Base-by-base conservation (phyloP, 345 rosid genomes). In the Microthlaspi erraticum region DNA sequence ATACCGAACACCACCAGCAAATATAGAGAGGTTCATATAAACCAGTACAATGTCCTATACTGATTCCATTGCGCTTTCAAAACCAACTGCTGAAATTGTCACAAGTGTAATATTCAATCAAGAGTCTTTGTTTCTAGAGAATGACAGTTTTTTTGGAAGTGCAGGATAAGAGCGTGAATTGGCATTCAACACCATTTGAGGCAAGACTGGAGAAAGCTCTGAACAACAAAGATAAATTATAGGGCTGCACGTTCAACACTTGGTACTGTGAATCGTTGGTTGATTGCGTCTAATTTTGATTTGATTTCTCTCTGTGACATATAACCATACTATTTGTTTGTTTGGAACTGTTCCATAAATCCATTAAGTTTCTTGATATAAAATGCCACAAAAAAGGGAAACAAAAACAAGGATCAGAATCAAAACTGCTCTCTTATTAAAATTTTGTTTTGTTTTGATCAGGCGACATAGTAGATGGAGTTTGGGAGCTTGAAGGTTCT, bases 141-240 rank as follows among this genome's bases (percentile, higher is more conserved):
- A 88, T 89, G 91, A 96, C 81, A 79, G 33, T 49, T 34, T 3
- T 71, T 34, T 3, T 73, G 66, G 55, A 29, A 60, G 7, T 85
- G 92, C 93, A 91, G 98, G 99, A 94, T 64, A 91, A 80, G 79
- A 87, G 72, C 55, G 98, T 91, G 75, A 88, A 86, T 44, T 92
- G 93, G 98, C 87, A 92, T 57, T 84, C 93, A 20, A 94, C 98
- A 10, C 99, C 99, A 37, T 94, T 89, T 68, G 98, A 89, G 80
- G 85, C 86, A 8, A 85, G 96, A 84, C 77, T 94, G 81, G 98
- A 94, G 84, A 88, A 87, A 86, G 98, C 96, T 82, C 76, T 94
- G 87, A 79, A 76, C 78, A 66, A 74, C 44, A 62, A 67, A 78
- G 59, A 78, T 60, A 71, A 11, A 16, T 63, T 64, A 70, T 57